A percentile compares a stretch with the other conserved stretches of the same genome.
Evolutionary conservation across 2,329 filamentous ascomycete genomes (phyloP).

Genomic region (Venturia asperata): DNA sequence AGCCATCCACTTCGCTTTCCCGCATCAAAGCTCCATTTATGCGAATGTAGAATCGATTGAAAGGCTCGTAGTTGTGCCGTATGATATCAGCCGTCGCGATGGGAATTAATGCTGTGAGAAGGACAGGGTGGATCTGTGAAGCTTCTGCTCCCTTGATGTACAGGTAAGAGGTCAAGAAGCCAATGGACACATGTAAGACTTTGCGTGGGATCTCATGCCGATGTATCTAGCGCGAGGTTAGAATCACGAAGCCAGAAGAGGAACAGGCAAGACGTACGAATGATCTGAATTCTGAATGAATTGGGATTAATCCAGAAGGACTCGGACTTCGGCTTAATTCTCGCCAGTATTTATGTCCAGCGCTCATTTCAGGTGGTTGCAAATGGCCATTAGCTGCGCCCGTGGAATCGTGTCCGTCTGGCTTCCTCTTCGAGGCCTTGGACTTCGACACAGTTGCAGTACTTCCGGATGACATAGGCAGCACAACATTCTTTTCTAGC

Average conservation of each 20-base stretch:
- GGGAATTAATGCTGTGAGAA: slow-evolving; percentile 74
- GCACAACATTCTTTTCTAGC: slow-evolving; percentile 23
- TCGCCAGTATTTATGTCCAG: slow-evolving; percentile 60
- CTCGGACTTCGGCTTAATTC: slow-evolving; percentile 88
- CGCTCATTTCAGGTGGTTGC: slow-evolving; percentile 46
- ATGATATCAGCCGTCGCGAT: slow-evolving; percentile 76
- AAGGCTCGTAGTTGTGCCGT: slow-evolving; percentile 69
- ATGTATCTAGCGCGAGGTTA: slow-evolving; percentile 48
- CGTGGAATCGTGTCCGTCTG: slow-evolving; percentile 20
- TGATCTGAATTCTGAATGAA: slow-evolving; percentile 83
- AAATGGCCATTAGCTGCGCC: slow-evolving; percentile 58
- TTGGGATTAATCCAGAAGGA: slow-evolving; percentile 87
- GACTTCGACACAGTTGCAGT: slow-evolving; percentile 25
- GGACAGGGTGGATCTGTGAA: slow-evolving; percentile 69
- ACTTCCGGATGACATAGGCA: slow-evolving; percentile 14
- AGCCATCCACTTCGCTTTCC: slow-evolving; percentile 87
- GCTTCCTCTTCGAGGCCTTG: slow-evolving; percentile 28
- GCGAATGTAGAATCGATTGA: slow-evolving; percentile 84
- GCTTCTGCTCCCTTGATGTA: slow-evolving; percentile 76
- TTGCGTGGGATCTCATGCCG: slow-evolving; percentile 96
- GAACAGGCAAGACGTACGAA: slow-evolving; percentile 51
- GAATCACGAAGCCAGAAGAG: neutral
- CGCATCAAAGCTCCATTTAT: slow-evolving; percentile 88
- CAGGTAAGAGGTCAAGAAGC: slow-evolving; percentile 82
- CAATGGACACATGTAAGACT: slow-evolving; percentile 87